These are phyloP conservation scores for Neofusicoccum sp. DNA, from an alignment of 2,329 filamentous ascomycete genomes.

Conservation along the genomic window DNA sequence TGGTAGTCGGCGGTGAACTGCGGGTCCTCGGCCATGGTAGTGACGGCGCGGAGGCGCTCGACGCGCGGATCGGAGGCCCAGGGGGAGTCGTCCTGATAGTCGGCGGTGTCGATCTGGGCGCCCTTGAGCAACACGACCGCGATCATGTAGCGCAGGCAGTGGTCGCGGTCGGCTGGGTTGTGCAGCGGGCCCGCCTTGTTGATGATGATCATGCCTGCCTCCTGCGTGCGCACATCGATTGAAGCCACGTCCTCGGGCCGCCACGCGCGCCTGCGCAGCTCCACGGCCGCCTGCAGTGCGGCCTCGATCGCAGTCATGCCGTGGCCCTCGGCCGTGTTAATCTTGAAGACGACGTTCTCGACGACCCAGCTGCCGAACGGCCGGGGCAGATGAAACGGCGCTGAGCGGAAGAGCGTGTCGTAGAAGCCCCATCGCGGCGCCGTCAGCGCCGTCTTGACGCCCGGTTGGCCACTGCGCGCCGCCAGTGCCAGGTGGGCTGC, in stretches of 20 bases:
- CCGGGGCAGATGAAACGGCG: slow-evolving; percentile 87
- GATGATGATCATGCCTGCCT: slow-evolving; percentile 97
- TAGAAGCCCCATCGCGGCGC: slow-evolving; percentile 97
- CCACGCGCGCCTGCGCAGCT: too few relatives aligned
- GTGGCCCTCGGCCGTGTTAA: slow-evolving; percentile 83
- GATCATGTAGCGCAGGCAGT: slow-evolving; percentile 97
- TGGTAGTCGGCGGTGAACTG: slow-evolving; percentile 96
- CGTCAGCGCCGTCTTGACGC: slow-evolving; percentile 87
- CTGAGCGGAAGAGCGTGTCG: slow-evolving; percentile 93
- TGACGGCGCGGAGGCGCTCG: slow-evolving; percentile 86
- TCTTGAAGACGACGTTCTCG: slow-evolving; percentile 99
- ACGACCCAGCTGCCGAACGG: slow-evolving; percentile 98
- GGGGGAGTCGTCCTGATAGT: slow-evolving; percentile 91
- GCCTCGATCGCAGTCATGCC: slow-evolving; percentile 97
- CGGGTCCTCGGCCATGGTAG: slow-evolving; percentile 93
- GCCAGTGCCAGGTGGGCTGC: slow-evolving; percentile 88
- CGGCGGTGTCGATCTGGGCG: slow-evolving; percentile 85
- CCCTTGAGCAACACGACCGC: slow-evolving; percentile 86
- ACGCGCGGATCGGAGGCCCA: slow-evolving; percentile 86
- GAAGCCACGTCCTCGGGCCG: slow-evolving; percentile 85
- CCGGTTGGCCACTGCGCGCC: slow-evolving; percentile 86
- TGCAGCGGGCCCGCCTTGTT: slow-evolving; percentile 99
- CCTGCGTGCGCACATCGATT: slow-evolving; percentile 92
- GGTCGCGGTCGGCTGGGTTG: slow-evolving; percentile 98
- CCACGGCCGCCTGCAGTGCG: slow-evolving; percentile 79